phyloP scores from a whole-genome alignment of 192 early-diverging fungal species.

The Coemansia nantahalensis region DNA sequence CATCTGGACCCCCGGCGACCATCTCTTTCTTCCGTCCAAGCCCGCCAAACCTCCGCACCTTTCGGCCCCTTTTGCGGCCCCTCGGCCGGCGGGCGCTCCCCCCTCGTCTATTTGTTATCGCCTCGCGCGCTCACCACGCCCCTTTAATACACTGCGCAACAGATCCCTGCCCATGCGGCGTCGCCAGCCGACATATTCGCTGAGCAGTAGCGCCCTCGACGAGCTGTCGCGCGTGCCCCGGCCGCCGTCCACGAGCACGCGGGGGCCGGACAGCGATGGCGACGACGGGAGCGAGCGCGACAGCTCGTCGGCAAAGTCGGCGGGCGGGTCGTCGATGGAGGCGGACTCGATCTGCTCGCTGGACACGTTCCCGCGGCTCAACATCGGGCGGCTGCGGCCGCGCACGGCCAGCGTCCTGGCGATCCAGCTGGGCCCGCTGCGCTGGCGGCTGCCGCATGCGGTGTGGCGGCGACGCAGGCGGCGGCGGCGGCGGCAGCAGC shows the following conservation, averaged over 20 bases:
- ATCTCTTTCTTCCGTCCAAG: no score
- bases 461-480: not conserved
- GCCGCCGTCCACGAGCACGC: not conserved
- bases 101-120: no score
- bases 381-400: constrained; percentile 12
- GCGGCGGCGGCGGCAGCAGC: constrained; percentile 4
- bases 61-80: no score
- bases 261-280: not conserved
- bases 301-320: not conserved
- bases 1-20: no score
- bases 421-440: constrained; percentile 7
- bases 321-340: constrained; percentile 4
- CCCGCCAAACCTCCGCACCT: no score
- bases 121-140: no score
- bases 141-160: no score
- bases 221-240: constrained; percentile 6
- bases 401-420: not conserved
- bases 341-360: constrained; percentile 46
- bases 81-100: no score
- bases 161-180: no score
- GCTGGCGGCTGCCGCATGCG: constrained; percentile 2
- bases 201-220: constrained; percentile 33
- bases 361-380: constrained; percentile 29
- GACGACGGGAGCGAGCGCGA: no score
- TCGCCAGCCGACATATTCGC: constrained; percentile 3